Evolutionary conservation across 2,329 filamentous ascomycete genomes (phyloP), one percentile per base, ranked within the genome.

Genomic region (Sclerotinia nivalis): DNA sequence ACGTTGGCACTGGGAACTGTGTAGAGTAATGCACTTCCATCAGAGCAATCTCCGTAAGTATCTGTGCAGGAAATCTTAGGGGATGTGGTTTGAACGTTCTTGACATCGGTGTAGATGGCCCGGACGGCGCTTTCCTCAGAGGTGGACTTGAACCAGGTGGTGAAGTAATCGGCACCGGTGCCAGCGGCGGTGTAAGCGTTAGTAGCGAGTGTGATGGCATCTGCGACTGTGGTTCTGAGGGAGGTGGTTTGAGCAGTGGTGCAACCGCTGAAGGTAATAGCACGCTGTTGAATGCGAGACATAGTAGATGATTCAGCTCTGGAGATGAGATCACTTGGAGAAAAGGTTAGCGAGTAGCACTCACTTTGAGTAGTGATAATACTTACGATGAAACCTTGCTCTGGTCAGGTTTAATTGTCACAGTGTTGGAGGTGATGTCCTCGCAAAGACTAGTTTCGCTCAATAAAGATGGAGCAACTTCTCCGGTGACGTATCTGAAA

Each of bases 101-200:
- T 60, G 65, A 75, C 73, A 22, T 72, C 69, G 28, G 54, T 72
- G 68, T 75, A 75, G 70, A 75, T 75, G 6, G 49, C 49, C 12
- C 71, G 73, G 22, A 75, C 74, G n/a, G 69, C 59, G 20, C 58
- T 59, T 43, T 75, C 71, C 28, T 70, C 56, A 0, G 72, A 65
- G 20, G 73, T 75, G 2, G 72, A 72, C 31, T 67, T 74, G 73
- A 75, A 75, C 74, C 74, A 75, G 55, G 70, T 71, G 25, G 73
- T 74, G 71, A 73, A 75, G 37, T 72, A 70, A 59, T 74, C 47
- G 2, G 72, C 72, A 5, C 12, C 73, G 5, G 69, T 72, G 12
- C 34, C 72, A 13, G 74, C 74, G 1, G 74, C 74, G 20, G 73
- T 75, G 64, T 75, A 75, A 1, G 74, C 73, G 7, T 71, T 71